Conservation (phyloP, 208 protist species). For the Plasmodiophora brassicae region DNA sequence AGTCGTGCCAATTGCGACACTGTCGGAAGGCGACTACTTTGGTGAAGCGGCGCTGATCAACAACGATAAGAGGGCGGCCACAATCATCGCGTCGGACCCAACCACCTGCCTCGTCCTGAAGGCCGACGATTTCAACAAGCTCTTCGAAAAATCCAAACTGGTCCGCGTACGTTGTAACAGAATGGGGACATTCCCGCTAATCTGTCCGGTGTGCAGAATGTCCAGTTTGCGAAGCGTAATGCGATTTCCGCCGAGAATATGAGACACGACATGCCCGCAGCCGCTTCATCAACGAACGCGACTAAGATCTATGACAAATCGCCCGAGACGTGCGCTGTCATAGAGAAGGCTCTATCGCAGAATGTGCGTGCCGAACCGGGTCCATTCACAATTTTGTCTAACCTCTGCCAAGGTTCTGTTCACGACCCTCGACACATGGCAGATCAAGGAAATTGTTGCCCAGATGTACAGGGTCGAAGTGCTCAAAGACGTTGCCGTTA, state of each 20-base stretch:
- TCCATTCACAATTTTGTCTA: no score
- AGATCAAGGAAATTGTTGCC: not conserved
- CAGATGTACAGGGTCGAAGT: not conserved
- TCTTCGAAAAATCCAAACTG: not conserved
- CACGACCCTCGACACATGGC: not conserved
- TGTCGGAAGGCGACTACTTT: constrained; percentile 32
- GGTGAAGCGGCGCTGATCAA: constrained; percentile 35
- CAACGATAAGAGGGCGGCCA: not conserved
- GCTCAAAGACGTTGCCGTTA: not conserved
- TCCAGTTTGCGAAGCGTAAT: not conserved
- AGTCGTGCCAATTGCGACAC: not conserved
- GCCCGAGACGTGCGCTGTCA: not conserved
- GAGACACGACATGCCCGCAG: not conserved
- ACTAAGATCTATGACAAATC: not conserved
- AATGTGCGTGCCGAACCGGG: no score
- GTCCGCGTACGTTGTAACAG: not conserved
- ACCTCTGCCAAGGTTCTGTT: not conserved
- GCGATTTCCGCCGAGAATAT: not conserved
- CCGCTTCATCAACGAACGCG: not conserved
- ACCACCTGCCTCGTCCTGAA: not conserved
- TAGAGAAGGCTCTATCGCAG: not conserved
- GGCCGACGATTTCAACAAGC: not conserved
- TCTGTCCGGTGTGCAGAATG: not conserved
- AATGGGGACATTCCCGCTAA: not conserved
- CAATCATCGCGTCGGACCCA: not conserved